Base-by-base conservation (phyloP, 2,329 filamentous ascomycete genomes). In the Camillea tinctor region DNA sequence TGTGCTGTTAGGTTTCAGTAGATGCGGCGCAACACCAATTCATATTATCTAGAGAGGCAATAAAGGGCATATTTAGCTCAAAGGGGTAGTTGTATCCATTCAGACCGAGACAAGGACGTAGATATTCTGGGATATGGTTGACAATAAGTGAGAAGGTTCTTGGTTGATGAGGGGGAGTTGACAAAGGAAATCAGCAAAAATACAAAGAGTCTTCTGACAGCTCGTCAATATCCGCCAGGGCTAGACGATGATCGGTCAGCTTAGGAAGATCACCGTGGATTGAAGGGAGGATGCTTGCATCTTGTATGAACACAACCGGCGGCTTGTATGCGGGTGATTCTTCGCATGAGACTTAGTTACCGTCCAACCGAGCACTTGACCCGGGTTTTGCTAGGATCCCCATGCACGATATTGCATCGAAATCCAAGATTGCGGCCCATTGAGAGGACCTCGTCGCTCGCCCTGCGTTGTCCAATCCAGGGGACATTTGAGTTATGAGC, bases 31-130 rank as follows among this genome's bases (percentile, higher is more conserved):
- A 60, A 49, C 64, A 56, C 57, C 55, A 52, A 54, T 68, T 70
- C 68, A 71, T 71, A 71, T 71, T 62, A 60, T 59, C 62, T 53
- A 53, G 55, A 5, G 55, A 54, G 56, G 57, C 54, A 23, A 71
- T 68, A 72, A 72, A 72, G 69, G 64, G 58, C 22, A 60, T 58
- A 36, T 48, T 17, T 23, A 48, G 52, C 23, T 58, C 21, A 68
- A 67, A 69, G 66, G 61, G 60, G 54, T 23, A 56, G 17, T 30
- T 21, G 58, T 52, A 49, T 44, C 58, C 52, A 59, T 65, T 64
- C 48, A 61, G 56, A 54, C 19, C 49, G 20, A 55, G 62, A 68
- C 62, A 69, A 71, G 62, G 57, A 50, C 24, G 22, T 9, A 52
- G 49, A 30, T 51, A 61, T 53, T 56, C 56, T 52, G 51, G 54